Base-by-base conservation (phyloP, 495 filamentous ascomycete species). In the Schizothecium vesticola region DNA sequence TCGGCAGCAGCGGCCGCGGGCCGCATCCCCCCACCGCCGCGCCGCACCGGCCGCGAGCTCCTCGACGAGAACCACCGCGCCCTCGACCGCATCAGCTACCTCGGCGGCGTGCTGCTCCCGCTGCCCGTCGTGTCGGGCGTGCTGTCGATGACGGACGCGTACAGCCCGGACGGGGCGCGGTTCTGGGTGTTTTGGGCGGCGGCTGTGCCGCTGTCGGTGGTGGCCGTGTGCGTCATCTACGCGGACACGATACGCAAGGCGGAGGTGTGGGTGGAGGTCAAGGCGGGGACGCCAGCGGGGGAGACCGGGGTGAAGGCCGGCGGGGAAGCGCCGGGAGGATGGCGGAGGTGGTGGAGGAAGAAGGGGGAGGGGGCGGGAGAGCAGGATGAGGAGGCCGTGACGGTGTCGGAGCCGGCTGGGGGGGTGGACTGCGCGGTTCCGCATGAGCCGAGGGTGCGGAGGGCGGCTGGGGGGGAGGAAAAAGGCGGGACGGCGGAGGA, bases 261-360 rank as follows among this genome's bases (percentile, higher is more conserved):
- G 21, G 79, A 82, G 71, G 80, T 82, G 7, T 82, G 80, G 80
- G 76, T 82, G 21, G 80, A 82, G 70, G 75, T 80, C 8, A 68
- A 43, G 23, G 23, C 1, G 16, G 21, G 6, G 1, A 19, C 36
- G 16, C 23, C 2, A 13, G 63, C 4, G 63, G n/a, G 16, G 11
- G 11, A 11, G 59, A 23, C 22, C 22, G 11, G 2, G 19, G 56
- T 0, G 43, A 24, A 13, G 3, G 56, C 26, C 13, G 33, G 12
- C 33, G 13, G n/a, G n/a, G 33, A 43, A 16, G 13, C 13, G 13
- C 4, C 19, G 10, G 29, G 23, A 23, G 19, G 16, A 2, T 65
- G 24, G 22, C 0, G 16, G 36, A 0, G 56, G 51, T 19, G 22
- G 12, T 16, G 13, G 60, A 61, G 13, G 60, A 33, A 22, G 60